These are phyloP conservation scores for Boehmeria nivea DNA, from an alignment of 306 rosid genomes.

Conservation along the genomic window DNA sequence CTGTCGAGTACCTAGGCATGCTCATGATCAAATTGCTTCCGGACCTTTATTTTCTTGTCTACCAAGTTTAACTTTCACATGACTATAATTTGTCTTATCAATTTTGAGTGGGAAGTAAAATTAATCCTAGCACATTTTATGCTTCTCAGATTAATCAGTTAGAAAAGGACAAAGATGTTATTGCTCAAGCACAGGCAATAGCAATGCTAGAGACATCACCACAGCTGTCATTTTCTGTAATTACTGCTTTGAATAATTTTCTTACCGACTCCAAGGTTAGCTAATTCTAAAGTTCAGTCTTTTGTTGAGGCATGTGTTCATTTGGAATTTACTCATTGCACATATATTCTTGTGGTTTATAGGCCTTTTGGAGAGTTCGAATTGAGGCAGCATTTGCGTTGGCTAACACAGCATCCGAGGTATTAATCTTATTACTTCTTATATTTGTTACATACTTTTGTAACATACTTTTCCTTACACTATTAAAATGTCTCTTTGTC, in stretches of 20 bases:
- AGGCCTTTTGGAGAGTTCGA: constrained; percentile 95
- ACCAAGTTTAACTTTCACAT: background rate
- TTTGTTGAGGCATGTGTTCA: constrained; percentile 5
- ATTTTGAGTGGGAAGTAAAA: too few species aligned
- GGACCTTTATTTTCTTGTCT: too few species aligned
- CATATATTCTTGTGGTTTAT: constrained; percentile 27
- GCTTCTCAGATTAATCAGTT: constrained; percentile 80
- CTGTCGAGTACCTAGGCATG: too few species aligned
- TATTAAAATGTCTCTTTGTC: too few species aligned
- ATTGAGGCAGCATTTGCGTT: constrained; percentile 94
- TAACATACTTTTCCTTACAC: too few species aligned
- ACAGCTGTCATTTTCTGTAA: constrained; percentile 74
- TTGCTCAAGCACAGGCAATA: constrained; percentile 94
- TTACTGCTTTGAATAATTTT: constrained; percentile 81
- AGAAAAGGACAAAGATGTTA: constrained; percentile 96
- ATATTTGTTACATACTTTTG: background rate
- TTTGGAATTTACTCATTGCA: constrained; percentile 18
- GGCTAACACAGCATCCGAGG: constrained; percentile 92
- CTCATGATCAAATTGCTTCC: too few species aligned
- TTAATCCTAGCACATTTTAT: constrained; percentile 19
- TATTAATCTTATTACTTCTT: constrained; percentile 30
- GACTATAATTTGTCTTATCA: background rate
- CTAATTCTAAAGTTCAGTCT: constrained; percentile 13
- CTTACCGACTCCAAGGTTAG: constrained; percentile 83
- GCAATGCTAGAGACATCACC: constrained; percentile 70